Evolutionary conservation across 1,284 basidiomycete species (phyloP), one percentile per base, ranked within the genome.

Genomic region (Trichosporon sp.): DNA sequence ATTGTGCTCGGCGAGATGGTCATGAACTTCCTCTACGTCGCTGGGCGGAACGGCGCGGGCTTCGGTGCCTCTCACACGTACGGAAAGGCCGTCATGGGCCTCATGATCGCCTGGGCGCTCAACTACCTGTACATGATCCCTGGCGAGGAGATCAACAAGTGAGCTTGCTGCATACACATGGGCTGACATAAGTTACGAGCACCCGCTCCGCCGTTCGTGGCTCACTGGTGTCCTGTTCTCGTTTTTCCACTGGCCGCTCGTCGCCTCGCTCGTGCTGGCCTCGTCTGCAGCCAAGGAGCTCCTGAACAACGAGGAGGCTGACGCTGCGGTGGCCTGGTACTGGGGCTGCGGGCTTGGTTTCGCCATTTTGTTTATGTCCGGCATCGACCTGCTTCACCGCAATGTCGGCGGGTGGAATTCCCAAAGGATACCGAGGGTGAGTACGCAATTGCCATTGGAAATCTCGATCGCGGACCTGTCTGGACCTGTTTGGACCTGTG

Each of bases 51-150:
- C 23, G 77, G 77, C 7, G 69, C 69, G 2, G 38, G 65, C 21
- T 68, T 78, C 25, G 77, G 77, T 6, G 69, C 69, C 2, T 76
- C 75, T 8, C 47, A 29, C n/a, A 78, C 75, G 68, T 84, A 77
- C 53, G 83, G 82, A 1, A 79, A 79, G 35, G 79, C 83, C 0
- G 72, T 78, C 2, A 69, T 83, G 12, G 79, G 81, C 8, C 77
- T 85, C 42, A 81, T 85, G 75, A 75, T 83, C 6, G 84, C 83
- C 0, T 85, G 83, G 79, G 81, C 81, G 11, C 66, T 84, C 34
- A 82, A 83, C 70, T 84, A 82, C 78, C 69, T 85, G 66, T 78
- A 76, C 58, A 70, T 74, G 21, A 70, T 76, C 13, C 75, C 74
- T 1, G 68, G 64, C 29, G 81, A 80, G 60, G 77, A 67, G 64